Conservation (phyloP, 2,329 filamentous ascomycete genomes). For the Phaeoacremonium minimum region DNA sequence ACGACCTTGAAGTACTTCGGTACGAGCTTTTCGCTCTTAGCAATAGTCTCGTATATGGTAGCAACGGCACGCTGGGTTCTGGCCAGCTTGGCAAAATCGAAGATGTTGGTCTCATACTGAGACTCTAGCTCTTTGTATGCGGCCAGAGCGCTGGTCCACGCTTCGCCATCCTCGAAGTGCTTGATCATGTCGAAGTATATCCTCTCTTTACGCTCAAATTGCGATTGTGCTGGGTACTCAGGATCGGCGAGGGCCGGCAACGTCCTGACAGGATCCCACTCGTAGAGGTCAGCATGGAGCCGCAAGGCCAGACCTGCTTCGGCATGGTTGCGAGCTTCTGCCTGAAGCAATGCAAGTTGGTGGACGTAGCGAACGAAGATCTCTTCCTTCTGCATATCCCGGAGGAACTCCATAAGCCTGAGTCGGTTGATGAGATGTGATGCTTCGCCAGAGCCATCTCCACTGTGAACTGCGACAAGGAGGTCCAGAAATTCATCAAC, state of each 20-base stretch:
- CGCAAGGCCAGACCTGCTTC: slow-evolving; percentile 87
- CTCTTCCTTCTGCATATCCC: slow-evolving; percentile 94
- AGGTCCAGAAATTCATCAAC: slow-evolving; percentile 90
- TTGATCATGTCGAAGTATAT: slow-evolving; percentile 95
- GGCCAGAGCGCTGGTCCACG: slow-evolving; percentile 82
- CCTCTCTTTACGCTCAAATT: slow-evolving; percentile 88
- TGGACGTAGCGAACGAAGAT: slow-evolving; percentile 97
- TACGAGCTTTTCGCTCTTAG: slow-evolving; percentile 72
- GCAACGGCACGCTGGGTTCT: slow-evolving; percentile 87
- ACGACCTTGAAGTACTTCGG: slow-evolving; percentile 89
- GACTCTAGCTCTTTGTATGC: slow-evolving; percentile 85
- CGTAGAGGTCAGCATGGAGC: slow-evolving; percentile 87
- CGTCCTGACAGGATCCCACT: slow-evolving; percentile 74
- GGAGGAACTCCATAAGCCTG: slow-evolving; percentile 90
- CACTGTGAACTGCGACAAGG: slow-evolving; percentile 81
- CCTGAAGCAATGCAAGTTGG: slow-evolving; percentile 77
- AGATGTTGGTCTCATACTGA: slow-evolving; percentile 88
- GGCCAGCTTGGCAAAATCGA: slow-evolving; percentile 89
- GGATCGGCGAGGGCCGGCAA: slow-evolving; percentile 68
- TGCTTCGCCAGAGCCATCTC: slow-evolving; percentile 68
- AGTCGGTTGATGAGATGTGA: slow-evolving; percentile 84
- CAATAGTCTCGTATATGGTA: slow-evolving; percentile 83
- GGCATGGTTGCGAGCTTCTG: slow-evolving; percentile 70
- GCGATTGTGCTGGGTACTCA: slow-evolving; percentile 73
- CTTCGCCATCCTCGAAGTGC: slow-evolving; percentile 88